Evolutionary conservation across 257 asterid species (phyloP).

Genomic region (Vinca minor): DNA sequence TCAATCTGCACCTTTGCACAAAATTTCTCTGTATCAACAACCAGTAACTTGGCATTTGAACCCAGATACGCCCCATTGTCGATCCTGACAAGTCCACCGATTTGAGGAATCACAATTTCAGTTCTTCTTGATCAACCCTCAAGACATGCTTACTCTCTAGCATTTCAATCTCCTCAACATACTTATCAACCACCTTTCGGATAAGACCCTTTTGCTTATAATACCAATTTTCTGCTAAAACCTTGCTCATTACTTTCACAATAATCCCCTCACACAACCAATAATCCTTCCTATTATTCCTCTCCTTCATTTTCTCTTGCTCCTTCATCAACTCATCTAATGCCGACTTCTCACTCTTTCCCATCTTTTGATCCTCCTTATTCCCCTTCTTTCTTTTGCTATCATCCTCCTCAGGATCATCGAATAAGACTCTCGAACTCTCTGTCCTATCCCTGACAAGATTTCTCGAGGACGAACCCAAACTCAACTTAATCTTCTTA

Average conservation of each 20-base stretch:
- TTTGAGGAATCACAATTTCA: slow-evolving; percentile 93
- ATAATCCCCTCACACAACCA: too few species aligned
- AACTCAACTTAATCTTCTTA: slow-evolving; percentile 55
- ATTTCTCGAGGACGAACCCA: slow-evolving; percentile 40
- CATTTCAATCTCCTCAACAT: slow-evolving; percentile 82
- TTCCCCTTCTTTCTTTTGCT: slow-evolving; percentile 31
- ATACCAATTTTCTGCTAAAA: slow-evolving; percentile 69
- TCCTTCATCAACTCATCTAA: slow-evolving; percentile 83
- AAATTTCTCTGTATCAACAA: too few species aligned
- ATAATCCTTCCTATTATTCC: slow-evolving; percentile 78
- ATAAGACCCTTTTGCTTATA: slow-evolving; percentile 86
- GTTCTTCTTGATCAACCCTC: slow-evolving; percentile 91
- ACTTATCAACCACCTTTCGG: slow-evolving; percentile 65
- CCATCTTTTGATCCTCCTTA: slow-evolving; percentile 29
- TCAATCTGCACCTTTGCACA: too few species aligned
- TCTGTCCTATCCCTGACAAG: slow-evolving; percentile 34
- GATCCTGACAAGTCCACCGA: slow-evolving; percentile 81
- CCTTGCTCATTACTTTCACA: slow-evolving; percentile 89
- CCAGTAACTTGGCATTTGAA: slow-evolving; percentile 57
- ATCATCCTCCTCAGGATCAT: too few species aligned
- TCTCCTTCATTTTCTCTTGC: slow-evolving; percentile 72
- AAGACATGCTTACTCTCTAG: too few species aligned
- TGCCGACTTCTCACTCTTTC: slow-evolving; percentile 27
- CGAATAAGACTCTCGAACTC: slow-evolving; percentile 42
- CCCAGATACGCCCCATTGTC: slow-evolving; percentile 93